Base-by-base conservation (phyloP, 2,329 filamentous ascomycete genomes). In the Trichoderma aggressivum region DNA sequence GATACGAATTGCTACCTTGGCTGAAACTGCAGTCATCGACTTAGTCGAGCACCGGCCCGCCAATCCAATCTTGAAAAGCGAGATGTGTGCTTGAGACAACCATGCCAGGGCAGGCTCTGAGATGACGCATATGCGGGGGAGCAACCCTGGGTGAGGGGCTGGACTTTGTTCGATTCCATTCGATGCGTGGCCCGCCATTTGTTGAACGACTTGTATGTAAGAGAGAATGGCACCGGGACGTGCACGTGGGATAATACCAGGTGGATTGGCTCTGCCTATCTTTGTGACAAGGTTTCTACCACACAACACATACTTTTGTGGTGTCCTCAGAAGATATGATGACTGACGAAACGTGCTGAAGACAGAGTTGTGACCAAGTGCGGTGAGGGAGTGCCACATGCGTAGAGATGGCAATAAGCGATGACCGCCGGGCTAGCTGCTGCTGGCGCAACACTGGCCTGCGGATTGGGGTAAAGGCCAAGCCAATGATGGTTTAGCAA, bases 81-180 rank as follows among this genome's bases (percentile, higher is more conserved):
- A 39, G 36, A 50, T 47, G 64, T 14, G 7, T 64, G 18, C 21
- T 30, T 3, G 10, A 34, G 36, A 59, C 21, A 21, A 32, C 64
- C 55, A 43, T 67, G 53, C 53, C 34, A 67, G 53, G 64, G 53
- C 34, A 59, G 26, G 53, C 64, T 43, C 28, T 32, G 18, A 32
- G 36, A 59, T 47, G 64, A 50, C 36, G 64, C 55, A 67, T 67
- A 21, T 47, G 53, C 55, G 64, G 55, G 64, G 64, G 36, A 67
- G 32, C 14, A 4, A 21, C 21, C 39, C 50, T 21, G 24, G 30
- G 18, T 43, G 64, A 67, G 64, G 64, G 36, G 64, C 50, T 43
- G 7, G 34, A 30, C 53, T 56, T 56, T 39, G 53, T 58, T 58
- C 53, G 12, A 61, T 16, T 53, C 21, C 32, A 4, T 65, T 65